A percentile compares a stretch with the other conserved stretches of the same genome.
These are phyloP conservation scores for Metschnikowia borealis DNA, from an alignment of 805 yeast genomes.

Conservation along the genomic window DNA sequence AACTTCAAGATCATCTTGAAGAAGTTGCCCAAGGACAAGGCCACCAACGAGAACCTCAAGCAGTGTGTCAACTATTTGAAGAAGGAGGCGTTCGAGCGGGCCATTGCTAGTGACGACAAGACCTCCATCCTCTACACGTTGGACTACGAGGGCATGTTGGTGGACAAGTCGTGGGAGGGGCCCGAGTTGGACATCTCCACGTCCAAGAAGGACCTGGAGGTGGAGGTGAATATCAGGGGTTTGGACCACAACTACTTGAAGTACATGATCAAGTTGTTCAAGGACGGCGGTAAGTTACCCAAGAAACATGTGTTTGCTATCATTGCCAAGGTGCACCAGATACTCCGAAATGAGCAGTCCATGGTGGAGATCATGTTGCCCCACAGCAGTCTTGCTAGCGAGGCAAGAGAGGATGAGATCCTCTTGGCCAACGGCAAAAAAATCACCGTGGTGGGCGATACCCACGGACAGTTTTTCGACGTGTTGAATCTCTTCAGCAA, in stretches of 20 bases:
- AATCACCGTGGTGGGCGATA: constrained; percentile 92
- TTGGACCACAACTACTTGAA: constrained; percentile 55
- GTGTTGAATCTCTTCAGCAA: constrained; percentile 70
- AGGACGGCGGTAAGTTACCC: constrained; percentile 70
- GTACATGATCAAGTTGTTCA: constrained; percentile 66
- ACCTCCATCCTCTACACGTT: constrained; percentile 44
- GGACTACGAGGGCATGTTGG: constrained; percentile 44
- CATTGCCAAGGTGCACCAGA: constrained; percentile 61
- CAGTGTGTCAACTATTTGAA: constrained; percentile 66
- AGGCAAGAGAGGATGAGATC: constrained; percentile 20
- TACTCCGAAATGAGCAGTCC: constrained; percentile 64
- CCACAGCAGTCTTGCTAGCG: constrained; percentile 23
- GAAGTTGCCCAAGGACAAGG: constrained; percentile 62
- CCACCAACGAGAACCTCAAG: constrained; percentile 57
- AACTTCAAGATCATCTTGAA: constrained; percentile 64
- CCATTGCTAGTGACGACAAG: constrained; percentile 72
- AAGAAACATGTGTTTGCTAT: constrained; percentile 80
- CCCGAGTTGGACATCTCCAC: constrained; percentile 45
- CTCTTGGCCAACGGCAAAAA: constrained; percentile 32
- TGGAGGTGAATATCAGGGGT: constrained; percentile 31
- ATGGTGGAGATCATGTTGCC: constrained; percentile 63
- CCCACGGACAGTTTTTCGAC: constrained; percentile 95
- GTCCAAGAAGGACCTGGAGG: constrained; percentile 22
- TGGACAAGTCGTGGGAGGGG: constrained; percentile 59
- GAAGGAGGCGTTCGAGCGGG: constrained; percentile 75